phyloP scores from a whole-genome alignment of 192 early-diverging fungal genomes.

The Phycomyces nitens region DNA sequence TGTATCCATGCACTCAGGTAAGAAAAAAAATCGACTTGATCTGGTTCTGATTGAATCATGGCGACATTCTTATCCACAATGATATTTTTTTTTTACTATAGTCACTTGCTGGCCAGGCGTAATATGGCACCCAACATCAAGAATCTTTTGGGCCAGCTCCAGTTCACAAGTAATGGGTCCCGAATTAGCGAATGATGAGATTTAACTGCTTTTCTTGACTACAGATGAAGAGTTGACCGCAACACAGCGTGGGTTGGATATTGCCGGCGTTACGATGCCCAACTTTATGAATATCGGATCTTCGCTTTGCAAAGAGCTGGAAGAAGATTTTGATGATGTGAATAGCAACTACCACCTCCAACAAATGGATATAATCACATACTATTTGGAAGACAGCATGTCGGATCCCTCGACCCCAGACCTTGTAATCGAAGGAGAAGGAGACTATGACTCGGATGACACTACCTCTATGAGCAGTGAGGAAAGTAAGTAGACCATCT shows the following conservation, averaged over 20 bases:
- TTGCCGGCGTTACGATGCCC: constrained; percentile 78
- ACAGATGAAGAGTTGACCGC: constrained; percentile 68
- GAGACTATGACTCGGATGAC: constrained; percentile 13
- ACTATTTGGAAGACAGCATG: background rate
- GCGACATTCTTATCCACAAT: background rate
- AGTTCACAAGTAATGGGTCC: constrained; percentile 72
- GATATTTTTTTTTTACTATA: constrained; percentile 16
- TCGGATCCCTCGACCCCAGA: constrained; percentile 9
- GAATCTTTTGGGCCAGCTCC: constrained; percentile 86
- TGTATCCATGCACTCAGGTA: constrained; percentile 94
- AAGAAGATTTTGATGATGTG: constrained; percentile 27
- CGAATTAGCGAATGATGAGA: background rate
- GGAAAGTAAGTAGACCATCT: background rate
- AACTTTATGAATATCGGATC: constrained; percentile 84
- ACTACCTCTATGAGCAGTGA: background rate
- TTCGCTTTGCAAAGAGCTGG: constrained; percentile 54
- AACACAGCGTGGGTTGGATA: constrained; percentile 82
- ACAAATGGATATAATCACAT: background rate
- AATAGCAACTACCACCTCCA: constrained; percentile 11
- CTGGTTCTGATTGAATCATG: background rate
- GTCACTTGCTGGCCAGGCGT: constrained; percentile 85
- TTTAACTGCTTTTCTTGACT: background rate
- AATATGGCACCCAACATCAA: constrained; percentile 88
- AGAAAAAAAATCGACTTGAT: background rate
- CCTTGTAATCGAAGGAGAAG: constrained; percentile 8